A percentile compares a stretch with the other conserved stretches of the same genome.
phyloP scores from a whole-genome alignment of 139 green algal genomes.

The Volvox africanus region DNA sequence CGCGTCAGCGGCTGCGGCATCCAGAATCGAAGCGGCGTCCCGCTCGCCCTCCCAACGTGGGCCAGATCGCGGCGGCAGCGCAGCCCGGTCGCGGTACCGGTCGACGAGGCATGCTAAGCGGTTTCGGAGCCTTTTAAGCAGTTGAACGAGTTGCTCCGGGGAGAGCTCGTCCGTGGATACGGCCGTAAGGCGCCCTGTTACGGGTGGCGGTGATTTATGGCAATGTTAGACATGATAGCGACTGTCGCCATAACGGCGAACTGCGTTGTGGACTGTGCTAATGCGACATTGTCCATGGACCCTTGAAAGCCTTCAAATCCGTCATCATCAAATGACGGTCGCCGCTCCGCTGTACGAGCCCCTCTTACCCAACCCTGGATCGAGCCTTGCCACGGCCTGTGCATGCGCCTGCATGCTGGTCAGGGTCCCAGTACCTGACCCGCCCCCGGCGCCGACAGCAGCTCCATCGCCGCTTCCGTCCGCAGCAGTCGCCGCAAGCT shows the following conservation, averaged over 20 bases:
- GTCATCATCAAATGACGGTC: neutral
- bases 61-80: neutral
- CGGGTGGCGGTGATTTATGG: neutral
- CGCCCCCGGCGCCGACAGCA: neutral
- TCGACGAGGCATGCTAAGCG: slow-evolving; percentile 53
- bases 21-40: neutral
- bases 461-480: neutral
- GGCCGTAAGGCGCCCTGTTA: neutral
- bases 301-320: too few relatives aligned
- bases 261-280: too few relatives aligned
- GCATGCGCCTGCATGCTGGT: neutral
- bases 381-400: neutral
- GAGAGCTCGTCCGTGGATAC: slow-evolving; percentile 50
- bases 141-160: slow-evolving; percentile 59
- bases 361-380: neutral
- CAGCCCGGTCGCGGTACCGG: slow-evolving; percentile 16
- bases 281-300: too few relatives aligned
- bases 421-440: neutral
- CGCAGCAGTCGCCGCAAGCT: neutral
- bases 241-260: neutral
- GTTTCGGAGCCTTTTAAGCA: slow-evolving; percentile 71
- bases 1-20: neutral
- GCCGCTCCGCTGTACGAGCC: neutral
- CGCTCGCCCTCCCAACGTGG: slow-evolving; percentile 33
- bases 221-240: neutral